These are phyloP conservation scores for Pelagophyceae sp. DNA, from an alignment of 352 stramenopile species.

Conservation along the genomic window DNA sequence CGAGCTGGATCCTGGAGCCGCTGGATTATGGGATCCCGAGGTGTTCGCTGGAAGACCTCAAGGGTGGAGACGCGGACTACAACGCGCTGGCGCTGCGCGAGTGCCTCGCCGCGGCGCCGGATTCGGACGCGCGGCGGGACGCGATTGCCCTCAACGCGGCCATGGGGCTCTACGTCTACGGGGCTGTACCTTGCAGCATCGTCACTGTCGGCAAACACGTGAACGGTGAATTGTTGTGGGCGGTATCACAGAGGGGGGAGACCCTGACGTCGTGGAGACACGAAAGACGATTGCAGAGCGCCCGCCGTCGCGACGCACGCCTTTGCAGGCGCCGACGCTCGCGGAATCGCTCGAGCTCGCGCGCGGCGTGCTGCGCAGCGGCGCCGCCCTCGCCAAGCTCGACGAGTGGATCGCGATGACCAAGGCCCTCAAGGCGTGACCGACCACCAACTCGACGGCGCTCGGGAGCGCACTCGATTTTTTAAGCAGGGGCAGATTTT, in stretches of 20 bases:
- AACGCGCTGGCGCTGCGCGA: slow-evolving; percentile 75
- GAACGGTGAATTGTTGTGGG: slow-evolving; percentile 72
- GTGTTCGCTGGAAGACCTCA: slow-evolving; percentile 83
- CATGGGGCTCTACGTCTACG: slow-evolving; percentile 93
- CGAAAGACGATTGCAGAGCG: slow-evolving; percentile 53
- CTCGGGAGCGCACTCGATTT: too few species aligned
- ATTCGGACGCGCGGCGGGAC: slow-evolving; percentile 85
- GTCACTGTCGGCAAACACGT: slow-evolving; percentile 66
- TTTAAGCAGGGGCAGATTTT: too few species aligned
- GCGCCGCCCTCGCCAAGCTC: slow-evolving; percentile 27
- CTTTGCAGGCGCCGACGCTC: neutral
- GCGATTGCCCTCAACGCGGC: slow-evolving; percentile 95
- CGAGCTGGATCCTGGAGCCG: slow-evolving; percentile 63
- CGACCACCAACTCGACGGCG: too few species aligned
- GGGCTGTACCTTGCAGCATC: too few species aligned
- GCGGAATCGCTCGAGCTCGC: neutral
- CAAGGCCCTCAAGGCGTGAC: neutral
- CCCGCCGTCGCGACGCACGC: slow-evolving; percentile 12
- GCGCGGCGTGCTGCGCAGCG: neutral
- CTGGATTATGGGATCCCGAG: slow-evolving; percentile 71
- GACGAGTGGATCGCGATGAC: slow-evolving; percentile 37
- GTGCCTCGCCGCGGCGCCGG: slow-evolving; percentile 61
- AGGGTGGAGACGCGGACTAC: slow-evolving; percentile 82
- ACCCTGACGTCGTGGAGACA: too few species aligned
- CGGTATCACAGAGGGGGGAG: slow-evolving; percentile 54